Percentiles rank a stretch among this genome's conserved stretches.
Conservation (phyloP, 176 grass and related monocot genomes). For the Carex parvula region DNA sequence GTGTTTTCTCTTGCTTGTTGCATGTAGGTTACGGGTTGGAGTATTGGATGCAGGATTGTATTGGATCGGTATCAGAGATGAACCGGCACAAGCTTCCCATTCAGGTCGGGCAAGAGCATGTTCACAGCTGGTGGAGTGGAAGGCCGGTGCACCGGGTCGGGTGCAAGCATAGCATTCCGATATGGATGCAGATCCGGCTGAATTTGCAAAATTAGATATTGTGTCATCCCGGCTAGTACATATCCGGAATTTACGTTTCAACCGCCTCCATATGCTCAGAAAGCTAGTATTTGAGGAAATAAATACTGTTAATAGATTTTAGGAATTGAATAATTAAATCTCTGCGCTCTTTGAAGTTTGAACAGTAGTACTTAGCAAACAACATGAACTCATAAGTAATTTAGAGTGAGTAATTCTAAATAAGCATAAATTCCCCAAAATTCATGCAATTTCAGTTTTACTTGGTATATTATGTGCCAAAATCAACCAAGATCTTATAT, state of each 20-base stretch:
- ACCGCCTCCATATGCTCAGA: not conserved
- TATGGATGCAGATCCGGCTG: slow-evolving; percentile 7
- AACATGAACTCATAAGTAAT: not conserved
- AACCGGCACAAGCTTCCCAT: slow-evolving; percentile 90
- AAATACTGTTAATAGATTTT: not conserved
- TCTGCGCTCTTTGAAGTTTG: not conserved
- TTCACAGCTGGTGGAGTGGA: slow-evolving; percentile 97
- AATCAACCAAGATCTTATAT: not conserved
- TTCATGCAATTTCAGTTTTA: not conserved
- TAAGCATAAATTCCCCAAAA: not conserved
- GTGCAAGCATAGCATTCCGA: slow-evolving; percentile 96
- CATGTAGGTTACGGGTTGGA: not conserved
- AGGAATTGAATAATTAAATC: too few species aligned
- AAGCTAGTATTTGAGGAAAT: not conserved
- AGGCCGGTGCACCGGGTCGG: slow-evolving; percentile 74
- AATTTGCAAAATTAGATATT: not conserved
- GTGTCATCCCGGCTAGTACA: not conserved
- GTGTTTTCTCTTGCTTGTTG: slow-evolving; percentile 30
- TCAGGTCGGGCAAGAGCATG: slow-evolving; percentile 56
- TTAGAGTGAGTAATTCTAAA: not conserved
- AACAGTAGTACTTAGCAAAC: not conserved
- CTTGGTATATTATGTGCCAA: not conserved
- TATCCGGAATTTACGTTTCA: not conserved
- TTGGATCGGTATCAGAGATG: slow-evolving; percentile 84
- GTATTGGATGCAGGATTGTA: not conserved